A percentile compares a stretch with the other conserved stretches of the same genome.
Evolutionary conservation across 192 early-diverging fungal species (phyloP).

Genomic region (Umbelopsis vinacea): DNA sequence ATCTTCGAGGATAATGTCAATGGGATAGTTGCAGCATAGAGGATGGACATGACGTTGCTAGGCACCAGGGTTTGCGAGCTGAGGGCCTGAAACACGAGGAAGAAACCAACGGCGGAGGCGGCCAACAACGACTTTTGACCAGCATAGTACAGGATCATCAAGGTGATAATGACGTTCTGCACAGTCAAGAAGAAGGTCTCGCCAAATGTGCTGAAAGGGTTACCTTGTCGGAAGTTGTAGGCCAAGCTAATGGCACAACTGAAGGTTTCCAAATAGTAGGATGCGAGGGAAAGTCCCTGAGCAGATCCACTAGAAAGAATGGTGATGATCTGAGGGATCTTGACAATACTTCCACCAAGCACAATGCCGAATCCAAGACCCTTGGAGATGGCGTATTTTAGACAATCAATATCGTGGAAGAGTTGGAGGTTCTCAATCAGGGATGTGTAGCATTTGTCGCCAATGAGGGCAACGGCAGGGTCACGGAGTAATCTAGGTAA

Average conservation of each 20-base stretch:
- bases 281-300: slow-evolving; percentile 79
- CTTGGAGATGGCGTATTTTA: slow-evolving; percentile 86
- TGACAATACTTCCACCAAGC: slow-evolving; percentile 89
- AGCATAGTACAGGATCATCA: slow-evolving; percentile 66
- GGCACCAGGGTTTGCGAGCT: slow-evolving; percentile 52
- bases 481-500: slow-evolving; percentile 66
- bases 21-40: slow-evolving; percentile 81
- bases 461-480: slow-evolving; percentile 75
- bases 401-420: slow-evolving; percentile 65
- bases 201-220: slow-evolving; percentile 90
- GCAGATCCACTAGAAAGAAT: slow-evolving; percentile 73
- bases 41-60: slow-evolving; percentile 52
- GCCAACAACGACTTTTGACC: slow-evolving; percentile 55
- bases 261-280: slow-evolving; percentile 83
- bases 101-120: slow-evolving; percentile 34
- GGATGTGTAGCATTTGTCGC: slow-evolving; percentile 76
- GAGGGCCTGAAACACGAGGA: slow-evolving; percentile 56
- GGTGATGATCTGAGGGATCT: slow-evolving; percentile 96
- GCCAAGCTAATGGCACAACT: slow-evolving; percentile 79
- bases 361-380: slow-evolving; percentile 94
- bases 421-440: slow-evolving; percentile 76
- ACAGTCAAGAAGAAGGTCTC: slow-evolving; percentile 83
- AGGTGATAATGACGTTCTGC: slow-evolving; percentile 82
- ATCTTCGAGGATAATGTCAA: slow-evolving; percentile 80
- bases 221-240: slow-evolving; percentile 83